Evolutionary conservation across 2,329 filamentous ascomycete genomes (phyloP), one percentile per base, ranked within the genome.

Genomic region (Lecanicillium sp.): DNA sequence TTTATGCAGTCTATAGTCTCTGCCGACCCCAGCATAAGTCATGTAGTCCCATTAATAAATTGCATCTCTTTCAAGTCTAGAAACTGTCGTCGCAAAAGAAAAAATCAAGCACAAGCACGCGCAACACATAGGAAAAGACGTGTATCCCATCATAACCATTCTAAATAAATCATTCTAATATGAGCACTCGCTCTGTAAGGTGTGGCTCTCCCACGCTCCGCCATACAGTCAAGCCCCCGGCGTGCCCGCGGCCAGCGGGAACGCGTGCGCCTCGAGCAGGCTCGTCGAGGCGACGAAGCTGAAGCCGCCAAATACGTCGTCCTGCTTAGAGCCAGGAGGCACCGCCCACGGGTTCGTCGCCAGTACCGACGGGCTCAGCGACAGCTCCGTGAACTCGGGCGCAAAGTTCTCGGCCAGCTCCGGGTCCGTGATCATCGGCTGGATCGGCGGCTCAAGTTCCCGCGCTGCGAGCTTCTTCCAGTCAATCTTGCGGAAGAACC

Each of bases 321-420:
- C 77, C 29, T n/a, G n/a, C 57, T 74, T 73, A 48, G 66, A 64
- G 4, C 33, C 39, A 4, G 44, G 58, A 62, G 23, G 56, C n/a
- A 58, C 55, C 11, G 62, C 61, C 69, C 70, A 72, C 6, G 64
- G 61, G 32, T 75, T 68, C 55, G 60, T 67, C 53, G 59, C 66
- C 10, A 68, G 67, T 41, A 83, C 62, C 2, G 86, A 74, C 5
- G 90, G 89, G 62, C 87, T 94, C 45, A 97, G 73, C 3, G 87
- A 79, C 53, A 95, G 68, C 48, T 86, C 83, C 0, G 91, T 98
- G 64, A 98, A 98, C 62, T 96, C 90, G n/a, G 75, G 73, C 0
- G 87, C 80, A 67, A 98, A 98, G 69, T 98, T 98, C 77, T 98
- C 94, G 0, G 93, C 93, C 38, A 96, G 75, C 64, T 94, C 90